phyloP scores from a whole-genome alignment of 441 rosid genomes.

The Theobroma grandiflorum region DNA sequence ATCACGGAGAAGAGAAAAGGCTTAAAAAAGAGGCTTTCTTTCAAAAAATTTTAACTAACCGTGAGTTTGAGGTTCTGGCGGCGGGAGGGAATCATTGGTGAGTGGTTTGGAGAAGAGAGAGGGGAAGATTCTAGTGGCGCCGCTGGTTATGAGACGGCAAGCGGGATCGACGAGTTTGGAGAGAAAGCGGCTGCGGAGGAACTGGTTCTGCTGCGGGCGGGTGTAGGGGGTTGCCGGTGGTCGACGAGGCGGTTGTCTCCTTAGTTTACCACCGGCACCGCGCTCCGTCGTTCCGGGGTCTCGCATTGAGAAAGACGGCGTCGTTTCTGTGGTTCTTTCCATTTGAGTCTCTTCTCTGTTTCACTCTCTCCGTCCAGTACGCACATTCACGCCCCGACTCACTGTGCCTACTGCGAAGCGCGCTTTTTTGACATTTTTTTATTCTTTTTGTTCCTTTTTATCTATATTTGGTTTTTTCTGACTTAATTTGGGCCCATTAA shows the following conservation, averaged over 20 bases:
- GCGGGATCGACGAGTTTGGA: constrained; percentile 85
- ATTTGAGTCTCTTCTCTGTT: constrained; percentile 28
- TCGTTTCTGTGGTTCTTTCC: constrained; percentile 43
- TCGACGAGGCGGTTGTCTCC: constrained; percentile 53
- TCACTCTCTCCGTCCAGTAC: constrained; percentile 15
- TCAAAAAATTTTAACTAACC: constrained; percentile 41
- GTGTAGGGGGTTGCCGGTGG: constrained; percentile 64
- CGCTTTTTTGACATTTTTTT: constrained; percentile 5
- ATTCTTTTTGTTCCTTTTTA: not conserved
- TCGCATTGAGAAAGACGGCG: constrained; percentile 36
- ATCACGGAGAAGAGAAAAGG: not conserved
- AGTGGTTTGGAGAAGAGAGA: constrained; percentile 60
- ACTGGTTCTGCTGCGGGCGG: constrained; percentile 59
- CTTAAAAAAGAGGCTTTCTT: not conserved
- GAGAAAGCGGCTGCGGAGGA: constrained; percentile 60
- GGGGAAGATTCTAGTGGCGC: constrained; percentile 67
- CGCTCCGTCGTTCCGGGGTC: constrained; percentile 25
- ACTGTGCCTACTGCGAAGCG: constrained; percentile 13
- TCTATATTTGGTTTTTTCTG: not conserved
- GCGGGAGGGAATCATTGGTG: constrained; percentile 45
- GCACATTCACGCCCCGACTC: constrained; percentile 8
- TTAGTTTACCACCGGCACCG: constrained; percentile 76
- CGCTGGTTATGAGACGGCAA: constrained; percentile 60
- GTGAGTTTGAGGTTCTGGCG: constrained; percentile 39
- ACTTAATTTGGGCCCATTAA: no score